A percentile compares a stretch with the other conserved stretches of the same genome.
Evolutionary conservation across 179 eudicot genomes (phyloP).

Genomic region (Drosera spatulata): DNA sequence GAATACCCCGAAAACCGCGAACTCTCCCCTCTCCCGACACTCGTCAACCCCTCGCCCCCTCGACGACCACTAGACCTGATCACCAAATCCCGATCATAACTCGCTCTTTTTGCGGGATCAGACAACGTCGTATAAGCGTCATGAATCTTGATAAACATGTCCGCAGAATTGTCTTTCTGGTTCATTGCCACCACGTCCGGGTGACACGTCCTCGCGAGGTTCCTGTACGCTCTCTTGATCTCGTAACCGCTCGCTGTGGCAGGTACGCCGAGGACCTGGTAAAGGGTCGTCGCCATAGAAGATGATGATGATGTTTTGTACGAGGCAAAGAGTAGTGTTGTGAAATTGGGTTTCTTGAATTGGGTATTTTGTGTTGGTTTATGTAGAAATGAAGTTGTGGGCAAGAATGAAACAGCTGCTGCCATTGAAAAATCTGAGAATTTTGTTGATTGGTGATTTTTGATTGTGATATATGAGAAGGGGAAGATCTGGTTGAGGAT

Average conservation of each 20-base stretch:
- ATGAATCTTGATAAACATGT: not conserved
- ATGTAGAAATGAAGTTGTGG: no score
- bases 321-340: no score
- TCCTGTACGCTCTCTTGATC: slow-evolving; percentile 5
- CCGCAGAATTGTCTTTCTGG: not conserved
- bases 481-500: no score
- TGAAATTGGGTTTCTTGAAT: no score
- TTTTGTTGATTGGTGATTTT: no score
- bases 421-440: no score
- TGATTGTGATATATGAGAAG: no score
- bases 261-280: slow-evolving; percentile 1
- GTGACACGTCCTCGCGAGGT: slow-evolving; percentile 4
- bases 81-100: not conserved
- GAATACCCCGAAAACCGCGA: not conserved
- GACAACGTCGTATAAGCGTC: not conserved
- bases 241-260: slow-evolving; percentile 1
- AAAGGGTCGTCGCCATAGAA: not conserved
- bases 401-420: no score
- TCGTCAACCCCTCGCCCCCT: no score
- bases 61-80: not conserved
- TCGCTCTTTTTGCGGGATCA: slow-evolving; percentile 4
- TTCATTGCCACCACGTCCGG: slow-evolving; percentile 2
- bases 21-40: not conserved
- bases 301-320: not conserved
- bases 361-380: no score